Base-by-base conservation (phyloP, 768 basidiomycete species). In the Auriscalpium vulgare region DNA sequence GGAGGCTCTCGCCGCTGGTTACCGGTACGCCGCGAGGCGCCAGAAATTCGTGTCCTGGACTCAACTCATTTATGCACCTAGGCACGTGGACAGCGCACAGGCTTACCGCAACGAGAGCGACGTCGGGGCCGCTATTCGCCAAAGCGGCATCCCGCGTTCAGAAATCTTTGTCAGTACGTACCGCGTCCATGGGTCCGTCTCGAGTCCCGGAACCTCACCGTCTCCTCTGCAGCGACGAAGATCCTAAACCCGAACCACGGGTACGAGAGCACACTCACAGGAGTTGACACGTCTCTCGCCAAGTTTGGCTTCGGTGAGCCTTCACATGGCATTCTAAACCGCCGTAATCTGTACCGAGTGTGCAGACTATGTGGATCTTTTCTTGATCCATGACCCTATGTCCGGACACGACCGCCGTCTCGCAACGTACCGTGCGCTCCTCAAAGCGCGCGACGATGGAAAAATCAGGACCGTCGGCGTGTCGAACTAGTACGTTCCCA, bases 51-150 rank as follows among this genome's bases (percentile, higher is more conserved):
- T 17, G 14, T 14, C 17, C 40, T 17, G 3, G 17, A 43, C 11
- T 43, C 52, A 10, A 16, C 19, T 43, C 16, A 2, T 14, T 6
- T 8, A 9, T 7, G 29, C 29, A 29, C 4, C 29, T 37, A 87
- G 88, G 54, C 89, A 88, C 55, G 71, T 90, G 40, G 89, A 91
- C 67, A 78, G 84, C 0, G 89, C 89, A 1, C 85, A 85, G 60
- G 71, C 74, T 37, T 91, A 91, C 65, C 71, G 71, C 53, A 88
- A 87, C 58, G 85, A 88, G 64, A 75, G 74, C 2, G 73, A 74
- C 8, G 85, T 87, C 14, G 84, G 82, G 2, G 74, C 77, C 29
- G 84, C 84, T 2, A 66, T 87, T 19, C 70, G 72, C 55, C 80
- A 81, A 55, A 82, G 79, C 51, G 81, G 78, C 3, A 53, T 89